Base-by-base conservation (phyloP, 192 early-diverging fungal genomes). In the Glomus cerebriforme region DNA sequence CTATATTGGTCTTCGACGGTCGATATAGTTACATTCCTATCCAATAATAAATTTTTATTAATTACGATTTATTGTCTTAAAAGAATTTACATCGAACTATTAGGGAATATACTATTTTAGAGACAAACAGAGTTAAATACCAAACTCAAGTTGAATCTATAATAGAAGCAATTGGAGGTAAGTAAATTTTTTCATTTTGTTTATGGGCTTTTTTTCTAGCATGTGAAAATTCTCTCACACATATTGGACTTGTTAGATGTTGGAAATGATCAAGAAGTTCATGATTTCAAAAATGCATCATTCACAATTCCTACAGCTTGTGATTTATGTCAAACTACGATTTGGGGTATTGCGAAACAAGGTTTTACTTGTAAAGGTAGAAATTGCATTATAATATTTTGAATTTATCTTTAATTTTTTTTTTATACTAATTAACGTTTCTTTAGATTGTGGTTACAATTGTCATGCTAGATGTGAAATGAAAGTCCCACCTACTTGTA, bases 391-490 rank as follows among this genome's bases (percentile, higher is more conserved):
- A 22, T 60, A 27, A 27, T 59, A n/a, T 9, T 68, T 39, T n/a
- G 17, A 39, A 26, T 68, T 39, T 22, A 35, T 68, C 47, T 15
- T 70, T 69, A 12, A 43, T 15, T 45, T 32, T 10, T 13, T 71
- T 75, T 19, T 12, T 35, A 15, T 43, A 19, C 60, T 68, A 27
- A 67, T 39, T 19, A 31, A 58, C 35, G 24, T 63, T 32, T 47
- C 10, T 47, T 64, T 69, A 74, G 85, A 86, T 22, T 92, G 93
- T 80, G 90, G 90, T 3, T 93, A 91, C 73, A 92, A 92, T 79
- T 91, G 91, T 32, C 93, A 95, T 79, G 83, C 91, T 9, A 93
- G 92, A 80, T 95, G 93, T 77, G 93, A 95, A 79, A 89, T 92
- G 84, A 95, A 93, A 79, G 90, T 92, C 13, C 84, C 92, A 10